These are phyloP conservation scores for Eimeria falciformis DNA, from an alignment of 169 alveolate genomes.

Conservation along the genomic window DNA sequence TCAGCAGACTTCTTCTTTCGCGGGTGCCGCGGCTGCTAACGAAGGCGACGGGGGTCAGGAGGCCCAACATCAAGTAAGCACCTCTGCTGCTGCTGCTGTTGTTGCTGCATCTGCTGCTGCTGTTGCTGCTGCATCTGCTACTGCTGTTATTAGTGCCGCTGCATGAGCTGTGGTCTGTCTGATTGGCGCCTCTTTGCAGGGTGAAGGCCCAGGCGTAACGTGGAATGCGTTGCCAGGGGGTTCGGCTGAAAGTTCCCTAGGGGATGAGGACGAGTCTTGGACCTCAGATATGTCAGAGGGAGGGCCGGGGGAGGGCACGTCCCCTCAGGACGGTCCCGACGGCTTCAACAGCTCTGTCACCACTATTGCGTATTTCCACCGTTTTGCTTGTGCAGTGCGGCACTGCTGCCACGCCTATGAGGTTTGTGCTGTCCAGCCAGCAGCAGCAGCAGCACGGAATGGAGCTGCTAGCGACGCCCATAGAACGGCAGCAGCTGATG, in stretches of 20 bases:
- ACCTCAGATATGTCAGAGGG: neutral
- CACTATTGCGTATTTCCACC: neutral
- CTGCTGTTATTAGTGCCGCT: neutral
- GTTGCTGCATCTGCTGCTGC: neutral
- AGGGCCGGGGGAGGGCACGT: neutral
- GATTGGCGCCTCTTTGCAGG: neutral
- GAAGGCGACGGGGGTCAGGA: too few relatives aligned
- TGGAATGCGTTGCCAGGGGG: neutral
- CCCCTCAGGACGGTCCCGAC: neutral
- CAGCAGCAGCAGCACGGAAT: constrained; percentile 23
- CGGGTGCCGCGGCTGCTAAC: too few relatives aligned
- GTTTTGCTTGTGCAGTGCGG: neutral
- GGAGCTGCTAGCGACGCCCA: neutral
- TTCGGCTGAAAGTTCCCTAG: neutral
- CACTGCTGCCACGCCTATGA: constrained; percentile 39
- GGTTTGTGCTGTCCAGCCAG: neutral
- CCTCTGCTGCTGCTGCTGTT: too few relatives aligned
- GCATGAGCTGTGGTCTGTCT: neutral
- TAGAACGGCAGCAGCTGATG: neutral
- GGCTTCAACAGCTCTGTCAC: neutral
- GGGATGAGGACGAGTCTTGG: neutral
- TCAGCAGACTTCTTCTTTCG: too few relatives aligned
- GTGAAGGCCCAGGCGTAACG: neutral
- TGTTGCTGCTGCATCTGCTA: neutral
- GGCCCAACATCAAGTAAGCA: too few relatives aligned